phyloP scores from a whole-genome alignment of 2,329 filamentous ascomycete genomes.

The Pseudomassariella vexata region DNA sequence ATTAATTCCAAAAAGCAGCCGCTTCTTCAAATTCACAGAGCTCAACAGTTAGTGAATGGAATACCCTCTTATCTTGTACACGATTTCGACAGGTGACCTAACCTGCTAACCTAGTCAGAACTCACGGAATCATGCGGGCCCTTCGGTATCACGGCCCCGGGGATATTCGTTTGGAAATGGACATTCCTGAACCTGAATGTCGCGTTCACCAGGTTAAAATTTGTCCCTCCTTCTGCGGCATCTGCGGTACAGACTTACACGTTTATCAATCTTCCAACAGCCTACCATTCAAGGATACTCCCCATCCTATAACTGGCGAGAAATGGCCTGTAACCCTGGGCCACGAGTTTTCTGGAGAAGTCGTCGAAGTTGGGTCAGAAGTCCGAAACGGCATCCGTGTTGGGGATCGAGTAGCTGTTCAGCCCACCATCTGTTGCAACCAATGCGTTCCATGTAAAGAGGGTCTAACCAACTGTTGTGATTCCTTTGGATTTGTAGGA shows the following conservation, averaged over 20 bases:
- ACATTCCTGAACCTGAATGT: constrained; percentile 14
- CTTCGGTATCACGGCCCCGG: constrained; percentile 15
- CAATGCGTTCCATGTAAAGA: constrained; percentile 48
- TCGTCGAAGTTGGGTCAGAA: constrained; percentile 50
- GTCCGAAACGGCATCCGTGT: constrained; percentile 37
- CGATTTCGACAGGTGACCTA: too few relatives aligned
- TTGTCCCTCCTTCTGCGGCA: constrained; percentile 24
- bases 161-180: constrained; percentile 13
- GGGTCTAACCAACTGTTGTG: constrained; percentile 52
- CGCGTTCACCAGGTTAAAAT: constrained; percentile 17
- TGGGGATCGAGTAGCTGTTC: constrained; percentile 53
- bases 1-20: too few relatives aligned
- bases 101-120: too few relatives aligned
- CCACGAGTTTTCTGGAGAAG: constrained; percentile 58
- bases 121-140: too few relatives aligned
- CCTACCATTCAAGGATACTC: constrained; percentile 22
- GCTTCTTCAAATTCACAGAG: too few relatives aligned
- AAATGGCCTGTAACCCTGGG: constrained; percentile 55
- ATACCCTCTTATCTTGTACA: too few relatives aligned
- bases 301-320: constrained; percentile 53
- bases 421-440: constrained; percentile 54
- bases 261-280: constrained; percentile 24
- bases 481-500: constrained; percentile 34
- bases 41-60: too few relatives aligned
- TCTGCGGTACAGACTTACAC: constrained; percentile 28